Percentiles rank a stretch among this genome's conserved stretches.
phyloP scores from a whole-genome alignment of 257 asterid species.

The Capsicum baccatum region DNA sequence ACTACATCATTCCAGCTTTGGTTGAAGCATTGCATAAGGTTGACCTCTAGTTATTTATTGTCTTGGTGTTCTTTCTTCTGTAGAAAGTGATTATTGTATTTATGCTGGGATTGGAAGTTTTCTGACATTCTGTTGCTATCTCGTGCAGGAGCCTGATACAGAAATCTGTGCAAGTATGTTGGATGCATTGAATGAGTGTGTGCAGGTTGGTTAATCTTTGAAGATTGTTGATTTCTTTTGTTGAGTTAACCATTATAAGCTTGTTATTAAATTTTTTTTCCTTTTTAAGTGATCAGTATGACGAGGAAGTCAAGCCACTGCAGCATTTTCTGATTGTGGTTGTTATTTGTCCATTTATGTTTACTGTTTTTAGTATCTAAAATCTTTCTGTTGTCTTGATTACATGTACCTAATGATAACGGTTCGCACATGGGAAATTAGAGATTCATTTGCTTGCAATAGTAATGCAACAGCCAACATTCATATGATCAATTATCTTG shows the following conservation, averaged over 20 bases:
- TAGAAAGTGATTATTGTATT: neutral
- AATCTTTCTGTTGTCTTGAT: neutral
- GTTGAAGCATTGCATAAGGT: constrained; percentile 95
- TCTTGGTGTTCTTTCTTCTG: constrained; percentile 20
- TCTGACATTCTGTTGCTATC: constrained; percentile 37
- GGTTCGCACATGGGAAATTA: neutral
- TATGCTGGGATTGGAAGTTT: constrained; percentile 17
- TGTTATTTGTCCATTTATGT: neutral
- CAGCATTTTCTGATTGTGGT: neutral
- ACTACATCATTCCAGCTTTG: constrained; percentile 74
- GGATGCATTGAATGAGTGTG: constrained; percentile 89
- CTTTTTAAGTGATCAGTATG: neutral
- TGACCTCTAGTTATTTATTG: constrained; percentile 24
- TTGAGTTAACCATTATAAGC: neutral
- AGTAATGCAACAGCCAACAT: neutral
- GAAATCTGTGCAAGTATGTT: constrained; percentile 89
- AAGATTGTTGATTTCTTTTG: neutral
- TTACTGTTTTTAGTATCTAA: neutral
- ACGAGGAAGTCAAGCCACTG: neutral
- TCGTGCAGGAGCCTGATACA: constrained; percentile 91
- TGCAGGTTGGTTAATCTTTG: constrained; percentile 63
- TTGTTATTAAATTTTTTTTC: neutral
- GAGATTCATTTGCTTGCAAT: neutral
- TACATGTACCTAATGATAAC: constrained; percentile 2
- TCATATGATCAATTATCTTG: neutral